These are phyloP conservation scores for Pythium coloratum DNA, from an alignment of 352 stramenopile species.

Conservation along the genomic window DNA sequence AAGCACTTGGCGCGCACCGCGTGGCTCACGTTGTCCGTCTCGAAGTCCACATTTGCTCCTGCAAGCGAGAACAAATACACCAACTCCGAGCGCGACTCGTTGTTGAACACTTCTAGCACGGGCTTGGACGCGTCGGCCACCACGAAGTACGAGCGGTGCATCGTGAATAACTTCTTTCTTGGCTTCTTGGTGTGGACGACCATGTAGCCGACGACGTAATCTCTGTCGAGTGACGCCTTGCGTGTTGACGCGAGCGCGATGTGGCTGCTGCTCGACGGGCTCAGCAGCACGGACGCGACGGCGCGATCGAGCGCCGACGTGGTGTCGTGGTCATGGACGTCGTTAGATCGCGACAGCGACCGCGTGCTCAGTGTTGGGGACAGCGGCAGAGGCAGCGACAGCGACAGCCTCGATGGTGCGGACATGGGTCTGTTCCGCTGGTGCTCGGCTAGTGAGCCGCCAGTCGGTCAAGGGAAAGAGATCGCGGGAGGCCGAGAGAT, in stretches of 20 bases:
- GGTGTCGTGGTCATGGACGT: neutral
- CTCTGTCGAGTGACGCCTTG: constrained; percentile 39
- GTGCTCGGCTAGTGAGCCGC: neutral
- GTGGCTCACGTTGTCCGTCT: constrained; percentile 58
- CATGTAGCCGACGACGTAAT: constrained; percentile 57
- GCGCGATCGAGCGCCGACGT: constrained; percentile 17
- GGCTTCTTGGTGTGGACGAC: constrained; percentile 67
- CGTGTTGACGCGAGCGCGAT: constrained; percentile 11
- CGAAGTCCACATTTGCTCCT: constrained; percentile 55
- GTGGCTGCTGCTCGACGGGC: constrained; percentile 3
- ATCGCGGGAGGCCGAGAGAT: neutral
- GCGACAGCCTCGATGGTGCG: constrained; percentile 5
- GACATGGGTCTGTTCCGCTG: neutral
- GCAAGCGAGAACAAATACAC: constrained; percentile 67
- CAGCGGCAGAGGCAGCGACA: constrained; percentile 14
- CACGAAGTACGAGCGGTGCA: constrained; percentile 50
- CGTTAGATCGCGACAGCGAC: neutral
- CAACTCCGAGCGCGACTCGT: constrained; percentile 46
- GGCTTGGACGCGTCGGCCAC: constrained; percentile 51
- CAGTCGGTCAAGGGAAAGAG: neutral
- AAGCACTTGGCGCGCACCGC: constrained; percentile 81
- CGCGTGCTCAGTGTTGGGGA: neutral
- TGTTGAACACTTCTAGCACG: constrained; percentile 66
- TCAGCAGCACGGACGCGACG: constrained; percentile 14
- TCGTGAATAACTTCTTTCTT: constrained; percentile 48